phyloP scores from a whole-genome alignment of 169 alveolate genomes.

The Fabrea salina region DNA sequence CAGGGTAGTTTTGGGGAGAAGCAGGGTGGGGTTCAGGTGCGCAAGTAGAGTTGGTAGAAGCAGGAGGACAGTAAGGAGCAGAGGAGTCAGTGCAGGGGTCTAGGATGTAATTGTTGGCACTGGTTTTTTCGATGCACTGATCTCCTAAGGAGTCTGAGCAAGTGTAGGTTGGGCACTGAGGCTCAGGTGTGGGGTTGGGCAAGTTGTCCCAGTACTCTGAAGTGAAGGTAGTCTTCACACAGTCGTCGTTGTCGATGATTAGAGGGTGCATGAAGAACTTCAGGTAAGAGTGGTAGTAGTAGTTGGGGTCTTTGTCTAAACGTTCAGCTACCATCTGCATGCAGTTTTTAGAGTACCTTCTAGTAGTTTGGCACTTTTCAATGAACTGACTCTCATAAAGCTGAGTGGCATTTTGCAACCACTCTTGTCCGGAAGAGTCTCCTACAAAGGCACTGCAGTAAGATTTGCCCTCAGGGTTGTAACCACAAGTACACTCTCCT shows the following conservation, averaged over 20 bases:
- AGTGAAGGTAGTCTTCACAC: constrained; percentile 2
- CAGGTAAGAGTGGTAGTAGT: too few relatives aligned
- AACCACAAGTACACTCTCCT: constrained; percentile 28
- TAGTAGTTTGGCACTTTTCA: background rate
- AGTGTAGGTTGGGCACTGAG: too few relatives aligned
- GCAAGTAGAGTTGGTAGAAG: too few relatives aligned
- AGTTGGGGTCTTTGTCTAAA: background rate
- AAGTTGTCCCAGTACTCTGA: background rate
- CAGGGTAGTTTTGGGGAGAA: too few relatives aligned
- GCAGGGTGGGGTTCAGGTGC: too few relatives aligned
- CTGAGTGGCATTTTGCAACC: background rate
- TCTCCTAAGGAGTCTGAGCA: too few relatives aligned
- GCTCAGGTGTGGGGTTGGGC: constrained; percentile 3
- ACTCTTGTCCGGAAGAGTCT: constrained; percentile 16
- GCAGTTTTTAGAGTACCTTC: background rate
- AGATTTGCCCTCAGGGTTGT: background rate
- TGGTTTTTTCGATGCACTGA: too few relatives aligned
- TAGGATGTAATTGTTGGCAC: too few relatives aligned
- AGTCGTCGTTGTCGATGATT: background rate
- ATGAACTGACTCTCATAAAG: background rate
- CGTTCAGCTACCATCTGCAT: background rate
- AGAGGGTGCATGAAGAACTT: constrained; percentile 11
- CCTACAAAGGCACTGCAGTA: constrained; percentile 13
- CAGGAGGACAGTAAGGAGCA: too few relatives aligned
- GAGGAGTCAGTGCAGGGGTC: too few relatives aligned